phyloP scores from a whole-genome alignment of 2,329 filamentous ascomycete genomes.

The Claviceps spartinae region DNA sequence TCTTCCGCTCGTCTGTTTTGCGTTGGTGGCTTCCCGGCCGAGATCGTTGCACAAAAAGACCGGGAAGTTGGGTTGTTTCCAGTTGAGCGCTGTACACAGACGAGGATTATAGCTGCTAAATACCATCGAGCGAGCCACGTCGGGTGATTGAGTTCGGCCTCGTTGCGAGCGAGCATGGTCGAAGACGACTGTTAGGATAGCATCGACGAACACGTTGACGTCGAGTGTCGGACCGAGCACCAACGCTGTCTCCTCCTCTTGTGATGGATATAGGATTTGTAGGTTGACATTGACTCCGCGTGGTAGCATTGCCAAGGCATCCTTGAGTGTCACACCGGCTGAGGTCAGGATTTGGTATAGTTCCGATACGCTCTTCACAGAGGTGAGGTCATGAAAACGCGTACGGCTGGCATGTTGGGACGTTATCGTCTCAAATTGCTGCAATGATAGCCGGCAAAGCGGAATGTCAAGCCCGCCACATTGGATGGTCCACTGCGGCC shows the following conservation, averaged over 20 bases:
- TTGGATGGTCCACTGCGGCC: slow-evolving; percentile 69
- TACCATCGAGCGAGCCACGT: slow-evolving; percentile 72
- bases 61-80: slow-evolving; percentile 98
- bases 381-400: slow-evolving; percentile 29
- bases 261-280: slow-evolving; percentile 77
- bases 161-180: slow-evolving; percentile 66
- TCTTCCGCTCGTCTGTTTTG: slow-evolving; percentile 46
- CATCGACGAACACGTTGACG: slow-evolving; percentile 76
- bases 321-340: slow-evolving; percentile 66
- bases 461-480: slow-evolving; percentile 70
- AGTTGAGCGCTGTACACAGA: slow-evolving; percentile 88
- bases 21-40: slow-evolving; percentile 42
- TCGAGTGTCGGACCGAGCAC: slow-evolving; percentile 64
- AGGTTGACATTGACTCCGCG: slow-evolving; percentile 76
- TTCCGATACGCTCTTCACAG: slow-evolving; percentile 41
- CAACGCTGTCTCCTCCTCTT: slow-evolving; percentile 55
- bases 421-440: slow-evolving; percentile 51
- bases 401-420: slow-evolving; percentile 26
- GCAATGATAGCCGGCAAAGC: slow-evolving; percentile 62
- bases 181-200: slow-evolving; percentile 74
- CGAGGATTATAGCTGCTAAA: slow-evolving; percentile 88
- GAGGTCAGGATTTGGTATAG: slow-evolving; percentile 60
- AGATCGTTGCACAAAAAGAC: slow-evolving; percentile 92
- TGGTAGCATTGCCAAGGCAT: slow-evolving; percentile 64
- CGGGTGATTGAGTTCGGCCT: slow-evolving; percentile 49